Percentiles rank a stretch among this genome's conserved stretches.
Evolutionary conservation across 1,139 yeast species (phyloP).

Genomic region (Diutina mesorugosa): DNA sequence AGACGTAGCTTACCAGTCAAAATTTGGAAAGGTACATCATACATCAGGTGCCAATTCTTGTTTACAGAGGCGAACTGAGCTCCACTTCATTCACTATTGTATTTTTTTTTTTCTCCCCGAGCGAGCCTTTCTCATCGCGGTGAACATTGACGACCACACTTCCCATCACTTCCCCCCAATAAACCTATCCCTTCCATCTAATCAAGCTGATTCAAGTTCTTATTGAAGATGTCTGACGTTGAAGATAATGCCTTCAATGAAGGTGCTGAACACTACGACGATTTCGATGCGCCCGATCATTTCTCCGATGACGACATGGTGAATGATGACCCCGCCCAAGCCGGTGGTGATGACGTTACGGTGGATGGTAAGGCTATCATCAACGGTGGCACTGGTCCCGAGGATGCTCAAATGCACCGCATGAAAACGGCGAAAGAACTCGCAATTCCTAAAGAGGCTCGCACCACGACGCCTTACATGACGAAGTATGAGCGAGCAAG

Average conservation of each 20-base stretch:
- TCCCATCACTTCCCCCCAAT: background rate
- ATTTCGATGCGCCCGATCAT: conserved; percentile 65
- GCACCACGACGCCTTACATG: conserved; percentile 97
- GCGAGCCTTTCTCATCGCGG: background rate
- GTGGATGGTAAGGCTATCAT: conserved; percentile 65
- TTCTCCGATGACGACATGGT: conserved; percentile 54
- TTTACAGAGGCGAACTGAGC: no score
- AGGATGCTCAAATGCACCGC: conserved; percentile 38
- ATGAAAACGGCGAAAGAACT: conserved; percentile 60
- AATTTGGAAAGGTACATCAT: no score
- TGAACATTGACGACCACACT: background rate
- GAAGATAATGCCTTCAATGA: conserved; percentile 55
- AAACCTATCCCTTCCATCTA: background rate
- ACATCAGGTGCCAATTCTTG: no score
- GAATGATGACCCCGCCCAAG: conserved; percentile 26
- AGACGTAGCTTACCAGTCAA: no score
- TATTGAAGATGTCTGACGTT: conserved; percentile 28
- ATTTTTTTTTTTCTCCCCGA: background rate
- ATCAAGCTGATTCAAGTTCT: background rate
- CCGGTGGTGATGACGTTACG: conserved; percentile 28
- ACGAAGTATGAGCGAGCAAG: conserved; percentile 97
- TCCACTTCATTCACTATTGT: background rate
- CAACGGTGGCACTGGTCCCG: conserved; percentile 54
- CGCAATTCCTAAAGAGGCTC: conserved; percentile 78
- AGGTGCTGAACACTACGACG: conserved; percentile 68